Evolutionary conservation across 208 protist genomes (phyloP).

Genomic region (Trypanosoma cruzi): DNA sequence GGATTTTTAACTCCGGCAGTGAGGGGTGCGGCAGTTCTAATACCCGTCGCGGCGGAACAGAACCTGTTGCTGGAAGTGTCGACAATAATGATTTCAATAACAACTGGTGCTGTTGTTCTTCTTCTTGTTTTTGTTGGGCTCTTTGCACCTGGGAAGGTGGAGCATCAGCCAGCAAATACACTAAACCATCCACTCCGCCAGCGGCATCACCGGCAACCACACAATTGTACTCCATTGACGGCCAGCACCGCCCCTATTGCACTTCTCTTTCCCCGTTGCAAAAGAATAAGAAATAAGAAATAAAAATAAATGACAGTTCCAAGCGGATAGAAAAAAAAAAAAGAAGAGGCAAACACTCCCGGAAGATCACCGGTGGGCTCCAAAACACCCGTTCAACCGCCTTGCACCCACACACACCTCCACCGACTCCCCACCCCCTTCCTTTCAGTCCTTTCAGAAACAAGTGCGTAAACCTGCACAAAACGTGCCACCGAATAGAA

Average conservation of each 20-base stretch:
- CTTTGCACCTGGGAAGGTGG: constrained; percentile 19
- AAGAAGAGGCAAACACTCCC: constrained; percentile 14
- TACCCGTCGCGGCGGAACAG: background rate
- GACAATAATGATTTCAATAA: background rate
- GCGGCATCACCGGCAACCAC: constrained; percentile 47
- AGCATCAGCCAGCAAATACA: constrained; percentile 36
- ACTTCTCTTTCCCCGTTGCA: background rate
- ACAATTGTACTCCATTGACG: constrained; percentile 60
- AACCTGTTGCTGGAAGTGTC: constrained; percentile 13
- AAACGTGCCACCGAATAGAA: background rate
- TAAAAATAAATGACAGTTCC: too few relatives aligned
- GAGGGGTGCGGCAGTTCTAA: constrained; percentile 48
- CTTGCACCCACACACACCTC: too few relatives aligned
- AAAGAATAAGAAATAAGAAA: background rate
- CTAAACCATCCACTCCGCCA: constrained; percentile 37
- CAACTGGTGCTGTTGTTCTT: background rate
- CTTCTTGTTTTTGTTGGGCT: constrained; percentile 2
- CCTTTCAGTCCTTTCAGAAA: too few relatives aligned
- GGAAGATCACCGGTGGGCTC: too few relatives aligned
- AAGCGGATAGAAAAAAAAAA: constrained; percentile 21
- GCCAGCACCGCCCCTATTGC: too few relatives aligned
- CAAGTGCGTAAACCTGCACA: too few relatives aligned
- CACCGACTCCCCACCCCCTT: too few relatives aligned
- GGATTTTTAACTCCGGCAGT: constrained; percentile 54
- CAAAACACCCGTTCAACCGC: too few relatives aligned